Percentiles rank a stretch among this genome's conserved stretches.
Conservation (phyloP, 2,329 filamentous ascomycete genomes). For the Penicillium sumatraense region DNA sequence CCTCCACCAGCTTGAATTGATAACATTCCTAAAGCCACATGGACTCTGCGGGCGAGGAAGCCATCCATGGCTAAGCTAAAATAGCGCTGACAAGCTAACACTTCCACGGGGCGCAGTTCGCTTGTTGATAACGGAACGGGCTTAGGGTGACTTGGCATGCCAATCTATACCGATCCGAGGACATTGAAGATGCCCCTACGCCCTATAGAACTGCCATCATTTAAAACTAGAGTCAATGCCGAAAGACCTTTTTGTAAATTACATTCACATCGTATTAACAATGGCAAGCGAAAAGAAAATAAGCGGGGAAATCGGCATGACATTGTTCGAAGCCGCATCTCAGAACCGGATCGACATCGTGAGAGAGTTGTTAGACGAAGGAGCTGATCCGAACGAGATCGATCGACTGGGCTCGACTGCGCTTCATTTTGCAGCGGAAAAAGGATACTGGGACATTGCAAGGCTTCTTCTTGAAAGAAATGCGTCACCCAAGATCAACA, state of each 20-base stretch:
- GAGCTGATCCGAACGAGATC: background rate
- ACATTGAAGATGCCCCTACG: background rate
- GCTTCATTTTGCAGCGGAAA: background rate
- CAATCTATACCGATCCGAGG: background rate
- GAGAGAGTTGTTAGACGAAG: background rate
- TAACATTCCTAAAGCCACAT: too few relatives aligned
- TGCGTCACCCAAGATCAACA: background rate
- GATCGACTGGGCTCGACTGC: background rate
- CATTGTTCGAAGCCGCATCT: background rate
- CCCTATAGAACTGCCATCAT: background rate
- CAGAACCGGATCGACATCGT: background rate
- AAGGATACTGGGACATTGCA: background rate
- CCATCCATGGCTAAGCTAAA: background rate
- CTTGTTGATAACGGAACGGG: background rate
- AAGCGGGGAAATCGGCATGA: background rate
- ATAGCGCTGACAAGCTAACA: background rate
- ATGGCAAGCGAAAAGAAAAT: background rate
- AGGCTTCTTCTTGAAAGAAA: background rate
- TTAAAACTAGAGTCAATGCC: background rate
- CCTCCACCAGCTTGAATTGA: too few relatives aligned
- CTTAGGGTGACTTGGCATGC: slow-evolving; percentile 1
- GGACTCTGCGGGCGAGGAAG: too few relatives aligned
- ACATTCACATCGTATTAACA: background rate
- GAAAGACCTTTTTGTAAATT: background rate
- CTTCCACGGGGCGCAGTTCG: background rate